Evolutionary conservation across 371 early-diverging fungal genomes (phyloP).

Genomic region (Haplosporangium sp.): DNA sequence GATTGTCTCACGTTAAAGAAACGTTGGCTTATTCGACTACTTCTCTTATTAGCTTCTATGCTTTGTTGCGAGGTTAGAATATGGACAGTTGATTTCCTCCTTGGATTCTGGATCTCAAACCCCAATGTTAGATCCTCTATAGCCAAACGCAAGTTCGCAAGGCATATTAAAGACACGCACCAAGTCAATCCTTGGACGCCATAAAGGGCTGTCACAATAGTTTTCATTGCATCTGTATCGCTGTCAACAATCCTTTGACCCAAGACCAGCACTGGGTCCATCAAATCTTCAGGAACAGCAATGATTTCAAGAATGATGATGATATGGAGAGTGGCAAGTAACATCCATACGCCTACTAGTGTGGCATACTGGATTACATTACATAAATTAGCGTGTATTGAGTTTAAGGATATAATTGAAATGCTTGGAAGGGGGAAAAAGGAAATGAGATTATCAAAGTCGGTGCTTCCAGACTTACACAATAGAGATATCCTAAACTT

Average conservation of each 20-base stretch:
- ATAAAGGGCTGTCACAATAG: conserved; percentile 20
- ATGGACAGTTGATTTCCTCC: conserved; percentile 3
- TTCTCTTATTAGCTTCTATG: not conserved
- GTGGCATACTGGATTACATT: conserved; percentile 32
- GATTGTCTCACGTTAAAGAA: conserved; percentile 26
- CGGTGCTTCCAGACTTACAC: conserved; percentile 3
- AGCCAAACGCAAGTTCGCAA: conserved; percentile 15
- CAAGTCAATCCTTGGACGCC: conserved; percentile 29
- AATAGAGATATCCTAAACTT: conserved; percentile 33
- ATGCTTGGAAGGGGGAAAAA: not conserved
- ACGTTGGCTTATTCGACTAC: conserved; percentile 8
- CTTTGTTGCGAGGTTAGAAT: not conserved
- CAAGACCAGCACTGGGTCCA: conserved; percentile 13
- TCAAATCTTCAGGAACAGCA: conserved; percentile 13
- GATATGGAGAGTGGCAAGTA: conserved; percentile 30
- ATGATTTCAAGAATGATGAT: conserved; percentile 23
- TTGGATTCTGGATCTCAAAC: conserved; percentile 27
- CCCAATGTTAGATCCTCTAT: conserved; percentile 11
- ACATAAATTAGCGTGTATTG: not conserved
- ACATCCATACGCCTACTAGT: conserved; percentile 32
- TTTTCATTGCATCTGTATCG: conserved; percentile 13
- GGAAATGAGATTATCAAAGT: not conserved
- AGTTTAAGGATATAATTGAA: no score
- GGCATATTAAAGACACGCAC: conserved; percentile 30
- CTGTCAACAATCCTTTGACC: conserved; percentile 28